Base-by-base conservation (phyloP, 495 filamentous ascomycete species). In the Durotheca rogersii region DNA sequence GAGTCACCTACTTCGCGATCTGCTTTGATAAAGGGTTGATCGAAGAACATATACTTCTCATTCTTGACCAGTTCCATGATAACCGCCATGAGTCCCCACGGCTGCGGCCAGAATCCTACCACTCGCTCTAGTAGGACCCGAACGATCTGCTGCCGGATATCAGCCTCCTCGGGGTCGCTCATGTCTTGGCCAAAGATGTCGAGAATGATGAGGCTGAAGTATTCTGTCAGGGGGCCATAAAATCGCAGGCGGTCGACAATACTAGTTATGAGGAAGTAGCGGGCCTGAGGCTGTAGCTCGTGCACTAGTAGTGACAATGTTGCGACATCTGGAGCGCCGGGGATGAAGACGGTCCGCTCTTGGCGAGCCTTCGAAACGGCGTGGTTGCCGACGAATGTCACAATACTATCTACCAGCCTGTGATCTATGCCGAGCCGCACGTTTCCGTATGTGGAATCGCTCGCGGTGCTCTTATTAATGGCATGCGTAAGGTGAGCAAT, bases 11-110 rank as follows among this genome's bases (percentile, higher is more conserved):
- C 90, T 74, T 95, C 88, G 39, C 89, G 89, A 36, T 84, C 81
- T 55, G 82, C 80, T 73, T 94, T 92, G 72, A 96, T 88, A 51
- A 95, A 96, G 32, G 88, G 88, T 51, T 96, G 77, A 32, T 90
- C 86, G 77, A 93, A 99, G 76, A 99, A 92, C 58, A 82, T 79
- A 60, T 89, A 90, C 58, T 81, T 86, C 33, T 85, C 82, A 62
- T 95, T 96, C 73, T 95, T 93, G 46, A 95, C 75, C 35, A 99
- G 75, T 72, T 97, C 94, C 34, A 94, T 72, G 38, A 94, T 78
- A 15, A 90, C 95, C 47, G 95, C 85, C 66, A 96, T 88, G 31
- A 97, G 69, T 11, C 93, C 93, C 93, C 93, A 99, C 10, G 93
- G 91, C 66, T 97, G 94, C 21, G 93, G 93, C 65, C 91, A 89